Evolutionary conservation across 371 early-diverging fungal species (phyloP).

Genomic region (Choanephora cucurbitarum): DNA sequence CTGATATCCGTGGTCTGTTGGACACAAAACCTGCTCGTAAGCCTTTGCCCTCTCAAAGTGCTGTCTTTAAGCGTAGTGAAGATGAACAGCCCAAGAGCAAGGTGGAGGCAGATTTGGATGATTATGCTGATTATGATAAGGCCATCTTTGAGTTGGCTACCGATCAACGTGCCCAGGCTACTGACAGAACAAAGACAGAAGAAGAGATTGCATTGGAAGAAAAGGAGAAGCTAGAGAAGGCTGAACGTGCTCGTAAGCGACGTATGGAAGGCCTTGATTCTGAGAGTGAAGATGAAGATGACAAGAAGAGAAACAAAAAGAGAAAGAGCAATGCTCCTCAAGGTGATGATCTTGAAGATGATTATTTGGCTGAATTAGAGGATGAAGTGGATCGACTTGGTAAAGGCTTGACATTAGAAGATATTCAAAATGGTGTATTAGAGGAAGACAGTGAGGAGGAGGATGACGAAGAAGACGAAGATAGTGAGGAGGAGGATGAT

Average conservation of each 20-base stretch:
- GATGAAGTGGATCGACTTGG: conserved; percentile 42
- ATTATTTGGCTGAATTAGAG: conserved; percentile 57
- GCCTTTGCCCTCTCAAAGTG: conserved; percentile 49
- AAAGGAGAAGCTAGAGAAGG: conserved; percentile 78
- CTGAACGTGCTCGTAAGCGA: conserved; percentile 80
- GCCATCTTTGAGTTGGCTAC: conserved; percentile 76
- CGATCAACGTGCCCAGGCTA: conserved; percentile 85
- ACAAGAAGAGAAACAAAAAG: conserved; percentile 43
- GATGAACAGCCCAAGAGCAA: conserved; percentile 20
- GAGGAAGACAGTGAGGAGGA: conserved; percentile 35
- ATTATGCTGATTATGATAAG: conserved; percentile 72
- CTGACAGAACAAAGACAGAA: conserved; percentile 92
- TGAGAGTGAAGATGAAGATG: conserved; percentile 66
- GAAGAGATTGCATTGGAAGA: conserved; percentile 90
- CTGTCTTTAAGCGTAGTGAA: conserved; percentile 39
- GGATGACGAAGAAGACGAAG: conserved; percentile 38
- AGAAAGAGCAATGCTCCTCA: conserved; percentile 54
- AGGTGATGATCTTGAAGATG: conserved; percentile 87
- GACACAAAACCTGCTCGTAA: conserved; percentile 41
- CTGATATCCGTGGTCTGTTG: conserved; percentile 76
- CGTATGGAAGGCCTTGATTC: conserved; percentile 87
- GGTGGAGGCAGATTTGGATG: conserved; percentile 28
- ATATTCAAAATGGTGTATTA: conserved; percentile 45
- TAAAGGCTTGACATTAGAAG: conserved; percentile 53
- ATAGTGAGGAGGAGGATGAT: conserved; percentile 38